A percentile compares a stretch with the other conserved stretches of the same genome.
Conservation (phyloP, 371 early-diverging fungal species). For the Smittium culicis region DNA sequence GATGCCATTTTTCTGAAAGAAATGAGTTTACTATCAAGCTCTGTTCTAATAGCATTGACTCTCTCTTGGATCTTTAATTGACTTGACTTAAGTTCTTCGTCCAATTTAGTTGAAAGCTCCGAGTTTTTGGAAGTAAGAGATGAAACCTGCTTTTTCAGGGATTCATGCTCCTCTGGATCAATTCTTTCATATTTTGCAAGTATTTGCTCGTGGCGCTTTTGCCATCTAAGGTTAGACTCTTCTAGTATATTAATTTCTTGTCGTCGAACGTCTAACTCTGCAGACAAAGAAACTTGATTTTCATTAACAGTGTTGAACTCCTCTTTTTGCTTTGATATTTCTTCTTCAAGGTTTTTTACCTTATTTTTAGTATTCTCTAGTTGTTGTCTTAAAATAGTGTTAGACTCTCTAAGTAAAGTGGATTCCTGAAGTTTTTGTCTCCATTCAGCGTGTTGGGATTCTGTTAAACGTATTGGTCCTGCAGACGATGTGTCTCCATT, state of each 20-base stretch:
- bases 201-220: conserved; percentile 42
- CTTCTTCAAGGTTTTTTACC: conserved; percentile 12
- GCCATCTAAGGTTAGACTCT: conserved; percentile 42
- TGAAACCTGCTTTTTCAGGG: conserved; percentile 28
- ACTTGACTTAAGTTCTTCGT: conserved; percentile 10
- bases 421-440: conserved; percentile 46
- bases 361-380: background rate
- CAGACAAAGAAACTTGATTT: conserved; percentile 23
- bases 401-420: conserved; percentile 52
- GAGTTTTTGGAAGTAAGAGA: conserved; percentile 19
- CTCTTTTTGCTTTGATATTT: conserved; percentile 13
- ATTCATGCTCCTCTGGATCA: conserved; percentile 36
- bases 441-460: conserved; percentile 40
- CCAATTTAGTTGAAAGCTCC: conserved; percentile 15
- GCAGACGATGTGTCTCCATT: background rate
- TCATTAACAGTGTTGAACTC: conserved; percentile 18
- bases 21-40: background rate
- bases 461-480: conserved; percentile 25
- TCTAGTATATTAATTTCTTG: conserved; percentile 30
- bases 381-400: conserved; percentile 34
- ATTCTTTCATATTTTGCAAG: conserved; percentile 44
- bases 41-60: background rate
- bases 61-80: background rate
- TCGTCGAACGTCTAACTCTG: conserved; percentile 39
- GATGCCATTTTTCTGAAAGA: background rate